Percentiles rank a stretch among this genome's conserved stretches.
Evolutionary conservation across 192 early-diverging fungal genomes (phyloP).

Genomic region (Podila epigama): DNA sequence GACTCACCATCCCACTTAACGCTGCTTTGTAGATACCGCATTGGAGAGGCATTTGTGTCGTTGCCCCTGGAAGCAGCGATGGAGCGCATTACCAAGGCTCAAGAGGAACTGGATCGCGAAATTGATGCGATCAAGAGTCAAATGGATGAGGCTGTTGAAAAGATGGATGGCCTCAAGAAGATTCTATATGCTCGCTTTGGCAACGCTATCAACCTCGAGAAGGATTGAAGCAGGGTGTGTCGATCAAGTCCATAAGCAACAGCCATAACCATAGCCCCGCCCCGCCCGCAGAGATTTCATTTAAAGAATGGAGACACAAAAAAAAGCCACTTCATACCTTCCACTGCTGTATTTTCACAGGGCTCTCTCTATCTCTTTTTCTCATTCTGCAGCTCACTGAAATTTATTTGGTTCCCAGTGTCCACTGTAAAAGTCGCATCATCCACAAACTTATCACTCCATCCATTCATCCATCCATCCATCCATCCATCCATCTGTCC

Average conservation of each 20-base stretch:
- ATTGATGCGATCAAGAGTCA: conserved; percentile 69
- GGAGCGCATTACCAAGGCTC: conserved; percentile 72
- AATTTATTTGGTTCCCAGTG: too few relatives aligned
- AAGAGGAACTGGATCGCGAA: conserved; percentile 62
- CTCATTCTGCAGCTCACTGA: too few relatives aligned
- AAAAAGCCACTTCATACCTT: too few relatives aligned
- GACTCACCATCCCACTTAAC: background rate
- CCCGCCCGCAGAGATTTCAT: too few relatives aligned
- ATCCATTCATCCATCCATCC: background rate
- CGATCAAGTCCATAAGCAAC: background rate
- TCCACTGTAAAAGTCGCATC: background rate
- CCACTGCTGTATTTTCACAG: too few relatives aligned
- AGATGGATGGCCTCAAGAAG: conserved; percentile 91
- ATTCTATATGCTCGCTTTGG: conserved; percentile 93
- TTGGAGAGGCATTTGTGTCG: conserved; percentile 90
- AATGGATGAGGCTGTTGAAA: conserved; percentile 65
- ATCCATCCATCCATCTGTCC: background rate
- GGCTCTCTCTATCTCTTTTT: too few relatives aligned
- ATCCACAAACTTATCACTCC: background rate
- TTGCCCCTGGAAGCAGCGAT: conserved; percentile 76
- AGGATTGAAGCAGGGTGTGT: conserved; percentile 54
- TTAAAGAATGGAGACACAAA: too few relatives aligned
- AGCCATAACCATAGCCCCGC: too few relatives aligned
- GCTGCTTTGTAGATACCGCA: conserved; percentile 65
- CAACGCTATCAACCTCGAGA: conserved; percentile 95